Evolutionary conservation across 306 rosid species (phyloP).

Genomic region (Rubus parviflorus): DNA sequence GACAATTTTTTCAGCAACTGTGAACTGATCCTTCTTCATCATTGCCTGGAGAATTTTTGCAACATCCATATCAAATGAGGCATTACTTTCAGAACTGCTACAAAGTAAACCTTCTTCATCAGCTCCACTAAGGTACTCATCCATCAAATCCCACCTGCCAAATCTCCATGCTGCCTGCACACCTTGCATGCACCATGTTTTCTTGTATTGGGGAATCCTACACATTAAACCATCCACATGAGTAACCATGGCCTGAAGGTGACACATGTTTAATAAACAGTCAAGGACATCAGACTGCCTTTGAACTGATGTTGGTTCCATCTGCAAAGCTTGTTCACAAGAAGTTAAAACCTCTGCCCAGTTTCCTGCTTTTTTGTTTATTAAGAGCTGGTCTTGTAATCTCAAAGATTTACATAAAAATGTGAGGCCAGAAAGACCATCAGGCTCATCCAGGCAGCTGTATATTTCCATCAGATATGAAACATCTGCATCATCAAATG

Average conservation of each 20-base stretch:
- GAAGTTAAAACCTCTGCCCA: slow-evolving; percentile 96
- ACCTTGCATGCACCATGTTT: slow-evolving; percentile 99
- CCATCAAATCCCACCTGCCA: slow-evolving; percentile 98
- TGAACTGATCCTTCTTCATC: slow-evolving; percentile 88
- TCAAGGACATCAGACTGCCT: slow-evolving; percentile 96
- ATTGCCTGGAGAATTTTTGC: slow-evolving; percentile 95
- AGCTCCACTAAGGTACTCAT: slow-evolving; percentile 91
- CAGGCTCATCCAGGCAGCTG: slow-evolving; percentile 93
- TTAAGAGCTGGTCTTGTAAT: slow-evolving; percentile 84
- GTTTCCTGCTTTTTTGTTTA: slow-evolving; percentile 86
- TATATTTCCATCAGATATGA: slow-evolving; percentile 93
- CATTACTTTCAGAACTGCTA: slow-evolving; percentile 86
- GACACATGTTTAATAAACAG: slow-evolving; percentile 93
- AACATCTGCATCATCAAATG: slow-evolving; percentile 76
- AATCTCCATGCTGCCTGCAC: slow-evolving; percentile 99
- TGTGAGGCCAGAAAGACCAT: slow-evolving; percentile 88
- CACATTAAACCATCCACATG: slow-evolving; percentile 94
- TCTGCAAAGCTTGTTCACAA: slow-evolving; percentile 96
- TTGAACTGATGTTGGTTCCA: slow-evolving; percentile 88
- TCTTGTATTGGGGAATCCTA: slow-evolving; percentile 82
- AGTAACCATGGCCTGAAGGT: slow-evolving; percentile 98
- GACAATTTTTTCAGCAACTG: slow-evolving; percentile 82
- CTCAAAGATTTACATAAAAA: slow-evolving; percentile 68
- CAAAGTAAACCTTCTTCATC: slow-evolving; percentile 81
- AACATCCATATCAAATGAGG: slow-evolving; percentile 90